A percentile compares a stretch with the other conserved stretches of the same genome.
Conservation (phyloP, 176 grass and related monocot genomes). For the Tillandsia fasciculata region DNA sequence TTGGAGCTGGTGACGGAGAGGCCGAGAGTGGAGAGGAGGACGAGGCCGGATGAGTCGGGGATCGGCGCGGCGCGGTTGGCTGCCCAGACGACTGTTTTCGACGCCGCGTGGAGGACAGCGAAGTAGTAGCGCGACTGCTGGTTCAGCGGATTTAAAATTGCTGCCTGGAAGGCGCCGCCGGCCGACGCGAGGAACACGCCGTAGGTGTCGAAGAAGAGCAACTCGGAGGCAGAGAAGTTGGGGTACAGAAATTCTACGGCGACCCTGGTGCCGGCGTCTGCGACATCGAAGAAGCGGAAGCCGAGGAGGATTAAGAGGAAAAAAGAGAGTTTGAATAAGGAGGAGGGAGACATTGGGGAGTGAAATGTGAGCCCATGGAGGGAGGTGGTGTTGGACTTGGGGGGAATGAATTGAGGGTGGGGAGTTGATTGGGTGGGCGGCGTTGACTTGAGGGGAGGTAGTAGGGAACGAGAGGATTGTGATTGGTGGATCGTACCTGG, state of each 20-base stretch:
- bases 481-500: not conserved
- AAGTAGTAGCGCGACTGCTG: conserved; percentile 58
- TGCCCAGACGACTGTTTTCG: conserved; percentile 53
- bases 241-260: conserved; percentile 26
- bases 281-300: conserved; percentile 8
- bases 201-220: conserved; percentile 31
- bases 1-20: conserved; percentile 34
- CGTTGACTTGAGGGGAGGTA: not conserved
- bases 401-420: not conserved
- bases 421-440: not conserved
- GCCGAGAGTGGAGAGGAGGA: conserved; percentile 32
- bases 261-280: conserved; percentile 6
- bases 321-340: not conserved
- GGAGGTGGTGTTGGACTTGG: not conserved
- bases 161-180: conserved; percentile 35
- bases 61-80: conserved; percentile 48
- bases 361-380: conserved; percentile 6
- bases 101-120: conserved; percentile 39
- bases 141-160: conserved; percentile 35
- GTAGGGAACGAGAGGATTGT: not conserved
- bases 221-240: conserved; percentile 33
- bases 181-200: conserved; percentile 52
- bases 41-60: conserved; percentile 26
- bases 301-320: conserved; percentile 5
- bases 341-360: not conserved